These are phyloP conservation scores for Curvularia sp. DNA, from an alignment of 2,329 filamentous ascomycete genomes.

Conservation along the genomic window DNA sequence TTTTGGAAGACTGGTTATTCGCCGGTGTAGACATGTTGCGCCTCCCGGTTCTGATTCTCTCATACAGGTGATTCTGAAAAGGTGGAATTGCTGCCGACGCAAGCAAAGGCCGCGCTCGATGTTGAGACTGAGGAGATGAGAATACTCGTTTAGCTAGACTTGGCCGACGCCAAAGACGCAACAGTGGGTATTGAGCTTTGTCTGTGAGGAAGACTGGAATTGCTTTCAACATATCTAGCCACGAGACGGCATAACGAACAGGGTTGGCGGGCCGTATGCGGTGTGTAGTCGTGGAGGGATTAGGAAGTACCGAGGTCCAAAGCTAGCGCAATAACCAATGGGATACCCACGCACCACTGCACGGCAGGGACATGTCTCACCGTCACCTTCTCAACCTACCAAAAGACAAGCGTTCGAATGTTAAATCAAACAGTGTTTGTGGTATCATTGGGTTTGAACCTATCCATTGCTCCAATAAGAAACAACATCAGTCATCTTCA, in stretches of 20 bases:
- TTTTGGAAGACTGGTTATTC: slow-evolving; percentile 42
- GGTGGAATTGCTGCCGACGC: background rate
- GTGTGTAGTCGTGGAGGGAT: slow-evolving; percentile 28
- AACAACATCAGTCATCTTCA: slow-evolving; percentile 37
- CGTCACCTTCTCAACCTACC: slow-evolving; percentile 1
- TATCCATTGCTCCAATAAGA: slow-evolving; percentile 30
- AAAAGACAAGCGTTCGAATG: background rate
- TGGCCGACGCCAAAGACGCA: background rate
- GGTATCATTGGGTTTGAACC: slow-evolving; percentile 50
- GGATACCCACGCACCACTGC: background rate
- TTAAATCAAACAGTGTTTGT: slow-evolving; percentile 29
- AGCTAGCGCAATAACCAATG: slow-evolving; percentile 14
- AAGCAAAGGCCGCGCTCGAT: background rate
- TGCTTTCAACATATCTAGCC: slow-evolving; percentile 39
- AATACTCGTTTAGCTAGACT: background rate
- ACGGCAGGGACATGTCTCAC: slow-evolving; percentile 4
- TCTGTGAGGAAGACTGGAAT: slow-evolving; percentile 15
- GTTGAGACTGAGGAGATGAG: background rate
- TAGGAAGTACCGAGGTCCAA: slow-evolving; percentile 48
- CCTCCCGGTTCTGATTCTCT: slow-evolving; percentile 2
- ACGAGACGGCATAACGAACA: slow-evolving; percentile 17
- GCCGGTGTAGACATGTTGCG: slow-evolving; percentile 45
- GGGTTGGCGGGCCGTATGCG: slow-evolving; percentile 28
- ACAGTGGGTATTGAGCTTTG: slow-evolving; percentile 8
- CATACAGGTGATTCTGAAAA: no score